These are phyloP conservation scores for Fomitopsis schrenkii DNA, from an alignment of 1,284 basidiomycete species.

Conservation along the genomic window DNA sequence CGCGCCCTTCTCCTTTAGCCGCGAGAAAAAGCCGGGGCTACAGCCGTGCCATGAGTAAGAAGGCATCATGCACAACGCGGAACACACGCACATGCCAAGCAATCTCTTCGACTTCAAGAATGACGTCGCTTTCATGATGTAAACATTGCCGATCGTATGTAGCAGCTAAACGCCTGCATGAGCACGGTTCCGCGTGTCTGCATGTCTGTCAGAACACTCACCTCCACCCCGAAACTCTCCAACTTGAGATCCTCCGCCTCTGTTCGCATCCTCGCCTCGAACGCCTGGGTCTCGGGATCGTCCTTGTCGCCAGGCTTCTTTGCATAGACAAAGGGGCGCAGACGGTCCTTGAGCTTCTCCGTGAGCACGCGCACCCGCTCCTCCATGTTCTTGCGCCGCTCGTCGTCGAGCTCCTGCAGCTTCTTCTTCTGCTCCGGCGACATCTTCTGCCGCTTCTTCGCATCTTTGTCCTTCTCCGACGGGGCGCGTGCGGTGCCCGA, in stretches of 20 bases:
- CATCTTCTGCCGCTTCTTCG: conserved; percentile 58
- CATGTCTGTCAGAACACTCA: conserved; percentile 28
- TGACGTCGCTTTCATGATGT: conserved; percentile 90
- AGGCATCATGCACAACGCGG: neutral
- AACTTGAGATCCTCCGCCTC: conserved; percentile 97
- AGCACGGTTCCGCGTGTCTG: neutral
- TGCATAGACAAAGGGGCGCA: conserved; percentile 88
- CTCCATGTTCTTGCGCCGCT: conserved; percentile 77
- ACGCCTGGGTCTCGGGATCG: conserved; percentile 79
- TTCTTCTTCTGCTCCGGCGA: conserved; percentile 84
- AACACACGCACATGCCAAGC: conserved; percentile 69
- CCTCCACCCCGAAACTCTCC: conserved; percentile 98
- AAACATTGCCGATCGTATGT: conserved; percentile 86
- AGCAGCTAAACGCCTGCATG: conserved; percentile 48
- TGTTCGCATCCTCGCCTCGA: conserved; percentile 73
- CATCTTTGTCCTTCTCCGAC: conserved; percentile 19
- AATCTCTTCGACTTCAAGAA: conserved; percentile 92
- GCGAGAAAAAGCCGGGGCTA: conserved; percentile 90
- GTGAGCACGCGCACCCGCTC: conserved; percentile 71
- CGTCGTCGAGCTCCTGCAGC: conserved; percentile 75
- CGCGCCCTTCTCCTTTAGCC: conserved; percentile 92
- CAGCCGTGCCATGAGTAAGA: neutral
- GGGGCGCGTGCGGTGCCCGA: conserved; percentile 16
- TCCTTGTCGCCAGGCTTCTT: conserved; percentile 82
- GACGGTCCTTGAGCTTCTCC: conserved; percentile 76